Evolutionary conservation across 1,284 basidiomycete genomes (phyloP).

Genomic region (Peniophora sp.): DNA sequence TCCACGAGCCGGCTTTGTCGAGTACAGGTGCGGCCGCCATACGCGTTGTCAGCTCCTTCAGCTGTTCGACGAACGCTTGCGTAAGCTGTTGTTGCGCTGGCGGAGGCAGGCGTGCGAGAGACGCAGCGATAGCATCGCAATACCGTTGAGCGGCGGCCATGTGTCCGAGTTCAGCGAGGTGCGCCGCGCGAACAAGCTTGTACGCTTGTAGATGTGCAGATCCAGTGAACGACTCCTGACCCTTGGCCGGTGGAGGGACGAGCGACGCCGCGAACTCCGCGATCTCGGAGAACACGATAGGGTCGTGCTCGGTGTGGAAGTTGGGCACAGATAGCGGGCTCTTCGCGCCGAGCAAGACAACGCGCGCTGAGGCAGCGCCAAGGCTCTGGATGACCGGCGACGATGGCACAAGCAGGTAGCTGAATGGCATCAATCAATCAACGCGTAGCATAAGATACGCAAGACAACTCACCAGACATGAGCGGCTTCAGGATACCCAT

Average conservation of each 20-base stretch:
- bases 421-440: constrained; percentile 24
- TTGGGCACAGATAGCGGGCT: constrained; percentile 43
- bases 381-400: constrained; percentile 71
- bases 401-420: constrained; percentile 84
- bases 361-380: constrained; percentile 51
- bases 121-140: constrained; percentile 83
- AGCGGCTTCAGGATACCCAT: constrained; percentile 78
- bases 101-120: constrained; percentile 37
- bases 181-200: constrained; percentile 73
- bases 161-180: constrained; percentile 77
- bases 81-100: constrained; percentile 61
- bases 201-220: constrained; percentile 87
- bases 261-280: constrained; percentile 88
- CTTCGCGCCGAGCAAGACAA: constrained; percentile 60
- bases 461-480: constrained; percentile 71
- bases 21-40: constrained; percentile 69
- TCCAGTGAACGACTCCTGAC: constrained; percentile 80
- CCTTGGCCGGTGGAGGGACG: constrained; percentile 58
- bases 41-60: constrained; percentile 79
- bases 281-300: constrained; percentile 86
- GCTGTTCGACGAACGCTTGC: constrained; percentile 60
- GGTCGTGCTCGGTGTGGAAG: constrained; percentile 69
- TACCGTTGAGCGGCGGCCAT: constrained; percentile 73
- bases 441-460: background rate
- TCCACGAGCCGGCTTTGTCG: constrained; percentile 75